These are phyloP conservation scores for Entamoeba invadens DNA, from an alignment of 208 protist genomes.

Conservation along the genomic window DNA sequence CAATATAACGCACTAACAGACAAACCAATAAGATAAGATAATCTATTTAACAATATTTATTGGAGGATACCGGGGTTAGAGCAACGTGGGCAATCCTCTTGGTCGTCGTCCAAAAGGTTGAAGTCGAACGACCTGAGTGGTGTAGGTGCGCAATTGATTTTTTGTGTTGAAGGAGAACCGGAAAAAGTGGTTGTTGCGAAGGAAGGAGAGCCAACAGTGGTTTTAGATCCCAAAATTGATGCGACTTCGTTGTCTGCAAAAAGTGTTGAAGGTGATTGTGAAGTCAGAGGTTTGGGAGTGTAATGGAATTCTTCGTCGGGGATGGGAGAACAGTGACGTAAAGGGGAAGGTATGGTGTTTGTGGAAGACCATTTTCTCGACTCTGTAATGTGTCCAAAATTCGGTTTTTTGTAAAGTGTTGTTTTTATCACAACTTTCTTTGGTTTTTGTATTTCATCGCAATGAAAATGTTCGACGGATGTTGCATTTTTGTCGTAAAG, in stretches of 20 bases:
- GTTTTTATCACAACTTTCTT: no score
- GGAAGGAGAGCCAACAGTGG: no score
- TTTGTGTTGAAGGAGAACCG: no score
- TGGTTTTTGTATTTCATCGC: no score
- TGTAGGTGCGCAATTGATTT: neutral
- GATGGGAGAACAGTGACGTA: neutral
- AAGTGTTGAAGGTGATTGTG: neutral
- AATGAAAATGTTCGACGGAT: no score
- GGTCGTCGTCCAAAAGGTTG: neutral
- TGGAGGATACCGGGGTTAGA: neutral
- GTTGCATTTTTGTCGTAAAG: no score
- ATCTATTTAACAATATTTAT: no score
- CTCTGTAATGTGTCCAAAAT: no score
- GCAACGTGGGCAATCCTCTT: neutral
- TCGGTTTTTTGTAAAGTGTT: no score
- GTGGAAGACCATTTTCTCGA: neutral
- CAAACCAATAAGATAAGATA: no score
- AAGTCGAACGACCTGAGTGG: neutral
- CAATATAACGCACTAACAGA: no score
- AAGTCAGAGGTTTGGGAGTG: neutral
- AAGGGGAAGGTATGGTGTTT: neutral
- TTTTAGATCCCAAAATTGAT: neutral
- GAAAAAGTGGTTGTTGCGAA: no score
- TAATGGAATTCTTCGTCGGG: neutral
- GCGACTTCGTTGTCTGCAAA: neutral